These are phyloP conservation scores for Lyophyllum decastes DNA, from an alignment of 768 basidiomycete genomes.

Conservation along the genomic window DNA sequence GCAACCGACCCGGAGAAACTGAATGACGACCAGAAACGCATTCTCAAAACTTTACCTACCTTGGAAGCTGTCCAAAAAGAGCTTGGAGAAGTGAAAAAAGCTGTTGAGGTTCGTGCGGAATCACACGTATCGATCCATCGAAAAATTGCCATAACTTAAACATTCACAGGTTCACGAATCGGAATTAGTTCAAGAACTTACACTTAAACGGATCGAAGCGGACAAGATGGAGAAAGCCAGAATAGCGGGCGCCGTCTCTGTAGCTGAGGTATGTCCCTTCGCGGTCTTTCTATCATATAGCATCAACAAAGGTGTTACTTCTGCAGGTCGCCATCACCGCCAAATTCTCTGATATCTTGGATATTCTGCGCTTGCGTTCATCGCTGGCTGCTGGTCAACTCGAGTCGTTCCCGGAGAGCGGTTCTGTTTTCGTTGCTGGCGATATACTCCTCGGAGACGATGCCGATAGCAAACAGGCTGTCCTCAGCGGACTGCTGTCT, in stretches of 20 bases:
- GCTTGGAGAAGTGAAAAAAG: conserved; percentile 80
- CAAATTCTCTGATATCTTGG: conserved; percentile 53
- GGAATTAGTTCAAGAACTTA: conserved; percentile 58
- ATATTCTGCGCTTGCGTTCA: conserved; percentile 60
- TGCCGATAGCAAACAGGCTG: conserved; percentile 45
- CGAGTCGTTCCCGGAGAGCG: conserved; percentile 48
- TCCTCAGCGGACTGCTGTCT: conserved; percentile 57
- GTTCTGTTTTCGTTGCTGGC: conserved; percentile 52
- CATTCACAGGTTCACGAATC: conserved; percentile 58
- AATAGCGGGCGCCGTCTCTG: conserved; percentile 54
- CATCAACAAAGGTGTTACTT: background rate
- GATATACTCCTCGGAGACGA: conserved; percentile 61
- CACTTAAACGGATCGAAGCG: conserved; percentile 53
- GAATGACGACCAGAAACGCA: conserved; percentile 85
- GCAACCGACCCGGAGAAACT: conserved; percentile 68
- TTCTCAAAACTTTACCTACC: conserved; percentile 68
- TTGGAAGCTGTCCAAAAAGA: conserved; percentile 83
- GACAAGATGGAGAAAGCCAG: conserved; percentile 59
- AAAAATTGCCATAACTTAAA: conserved; percentile 8
- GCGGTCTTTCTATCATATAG: background rate
- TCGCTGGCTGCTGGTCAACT: conserved; percentile 47
- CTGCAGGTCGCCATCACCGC: conserved; percentile 43
- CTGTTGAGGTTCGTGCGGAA: conserved; percentile 63
- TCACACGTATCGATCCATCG: background rate
- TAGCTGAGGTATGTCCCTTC: conserved; percentile 51